Evolutionary conservation across 1,284 basidiomycete species (phyloP), one percentile per base, ranked within the genome.

Genomic region (Pulveroboletus sp.): DNA sequence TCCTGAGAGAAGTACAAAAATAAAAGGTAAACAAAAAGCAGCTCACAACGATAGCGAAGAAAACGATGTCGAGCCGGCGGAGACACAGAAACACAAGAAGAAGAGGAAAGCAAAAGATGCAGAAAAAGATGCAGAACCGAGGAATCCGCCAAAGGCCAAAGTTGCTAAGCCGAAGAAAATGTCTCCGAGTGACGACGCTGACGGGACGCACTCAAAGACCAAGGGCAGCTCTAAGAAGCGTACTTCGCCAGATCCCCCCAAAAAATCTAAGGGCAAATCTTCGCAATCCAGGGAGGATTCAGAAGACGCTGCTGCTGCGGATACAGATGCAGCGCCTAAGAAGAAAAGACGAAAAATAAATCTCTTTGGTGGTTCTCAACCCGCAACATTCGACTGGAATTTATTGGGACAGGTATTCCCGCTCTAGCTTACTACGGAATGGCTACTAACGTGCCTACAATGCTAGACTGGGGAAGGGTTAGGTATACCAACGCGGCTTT

Each of bases 311-410:
- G 57, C 45, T 20, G 65, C 62, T 14, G 62, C 54, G 22, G 70
- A 72, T 8, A 62, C 60, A 11, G 70, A 65, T 26, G 56, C 57
- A 10, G 65, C 51, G 22, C 76, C 72, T 11, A 81, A 78, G 71
- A 82, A 80, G 74, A 87, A 83, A 71, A 83, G 81, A 60, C 77
- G 82, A 62, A 85, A 81, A 70, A 81, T 88, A 59, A 84, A 81
- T 58, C 62, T 87, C 25, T 85, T 85, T 63, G 72, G 74, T 7
- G 60, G 70, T 38, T 68, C 76, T 50, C 75, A 77, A 56, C 67
- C 77, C 1, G 54, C 67, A n/a, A 70, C 76, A 17, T 78, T 82
- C 56, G 67, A 75, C 46, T 80, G 78, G 77, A 68, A 72, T 43
- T 46, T 66, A 31, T 43, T 75, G 50, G 62, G 68, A 46, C 68